phyloP scores from a whole-genome alignment of 2,329 filamentous ascomycete species.

The Cercospora sp. region DNA sequence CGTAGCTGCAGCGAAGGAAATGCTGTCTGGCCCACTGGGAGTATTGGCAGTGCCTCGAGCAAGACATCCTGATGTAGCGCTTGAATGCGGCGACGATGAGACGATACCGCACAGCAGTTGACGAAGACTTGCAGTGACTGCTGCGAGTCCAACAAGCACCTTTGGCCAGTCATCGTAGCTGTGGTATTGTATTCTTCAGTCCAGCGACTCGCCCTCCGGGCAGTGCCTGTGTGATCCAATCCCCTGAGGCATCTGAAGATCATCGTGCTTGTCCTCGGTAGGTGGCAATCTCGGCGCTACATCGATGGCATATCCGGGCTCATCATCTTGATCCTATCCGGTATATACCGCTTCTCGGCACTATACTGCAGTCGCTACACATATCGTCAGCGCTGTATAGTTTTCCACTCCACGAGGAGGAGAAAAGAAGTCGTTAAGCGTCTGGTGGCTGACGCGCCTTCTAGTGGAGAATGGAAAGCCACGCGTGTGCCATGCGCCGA shows the following conservation, averaged over 20 bases:
- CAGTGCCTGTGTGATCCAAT: background rate
- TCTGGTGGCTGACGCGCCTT: background rate
- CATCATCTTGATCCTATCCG: background rate
- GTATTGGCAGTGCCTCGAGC: background rate
- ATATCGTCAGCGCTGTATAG: background rate
- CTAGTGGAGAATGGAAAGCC: background rate
- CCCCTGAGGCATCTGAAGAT: background rate
- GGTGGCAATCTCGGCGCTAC: conserved; percentile 1
- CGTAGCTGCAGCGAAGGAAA: background rate
- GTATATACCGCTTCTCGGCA: background rate
- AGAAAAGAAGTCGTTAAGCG: background rate
- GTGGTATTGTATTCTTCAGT: background rate
- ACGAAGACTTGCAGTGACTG: background rate
- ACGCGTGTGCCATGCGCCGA: conserved; percentile 2
- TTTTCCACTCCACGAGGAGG: background rate
- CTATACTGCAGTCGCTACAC: background rate
- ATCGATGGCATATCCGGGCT: background rate
- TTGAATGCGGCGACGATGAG: background rate
- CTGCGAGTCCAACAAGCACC: background rate
- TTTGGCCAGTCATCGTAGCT: background rate
- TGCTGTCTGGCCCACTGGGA: background rate
- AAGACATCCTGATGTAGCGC: background rate
- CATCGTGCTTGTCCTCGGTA: background rate
- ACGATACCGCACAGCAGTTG: background rate
- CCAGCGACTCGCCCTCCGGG: background rate